Base-by-base conservation (phyloP, 2,329 filamentous ascomycete genomes). In the Aspergillus clavatus region DNA sequence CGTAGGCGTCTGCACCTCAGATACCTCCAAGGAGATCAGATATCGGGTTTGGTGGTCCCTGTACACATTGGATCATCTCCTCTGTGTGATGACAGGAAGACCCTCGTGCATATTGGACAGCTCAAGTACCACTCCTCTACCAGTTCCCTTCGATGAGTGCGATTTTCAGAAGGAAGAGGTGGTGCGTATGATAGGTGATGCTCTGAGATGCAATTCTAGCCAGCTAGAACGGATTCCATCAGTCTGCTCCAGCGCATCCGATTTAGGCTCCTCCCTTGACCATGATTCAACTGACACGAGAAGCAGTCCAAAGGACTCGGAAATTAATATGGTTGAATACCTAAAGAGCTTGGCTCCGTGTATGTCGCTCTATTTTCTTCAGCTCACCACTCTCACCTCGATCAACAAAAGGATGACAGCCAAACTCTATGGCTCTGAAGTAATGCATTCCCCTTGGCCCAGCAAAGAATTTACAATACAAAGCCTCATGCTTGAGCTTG, bases 11-110 rank as follows among this genome's bases (percentile, higher is more conserved):
- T 60, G 56, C 26, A 63, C 68, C 21, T 62, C 65, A 2, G 64
- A 71, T 45, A 63, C 58, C 6, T 67, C 68, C 16, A 72, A 70
- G 39, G 69, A 72, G 48, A 67, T 70, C 24, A 62, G 69, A 35
- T 72, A 71, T 46, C 65, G 69, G 14, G 63, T 72, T 16, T 73
- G 71, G 71, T 72, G 70, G 67, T 66, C 70, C 19, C 47, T 73
- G 18, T 70, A 71, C 49, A 61, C 60, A 7, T 46, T 72, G 14
- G 71, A 74, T 42, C 67, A 70, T 43, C 63, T 67, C 12, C 61
- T 74, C 14, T 65, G 65, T 39, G 59, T 67, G 24, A 67, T 72
- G 55, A 73, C 70, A 2, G 71, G 71, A n/a, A 63, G 71, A 33
- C 68, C 70, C 12, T 68, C 67, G 12, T 71, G 63, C 51, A 65